Evolutionary conservation across 352 stramenopile species (phyloP), one percentile per base, ranked within the genome.

Genomic region (Phytophthora ohioensis): DNA sequence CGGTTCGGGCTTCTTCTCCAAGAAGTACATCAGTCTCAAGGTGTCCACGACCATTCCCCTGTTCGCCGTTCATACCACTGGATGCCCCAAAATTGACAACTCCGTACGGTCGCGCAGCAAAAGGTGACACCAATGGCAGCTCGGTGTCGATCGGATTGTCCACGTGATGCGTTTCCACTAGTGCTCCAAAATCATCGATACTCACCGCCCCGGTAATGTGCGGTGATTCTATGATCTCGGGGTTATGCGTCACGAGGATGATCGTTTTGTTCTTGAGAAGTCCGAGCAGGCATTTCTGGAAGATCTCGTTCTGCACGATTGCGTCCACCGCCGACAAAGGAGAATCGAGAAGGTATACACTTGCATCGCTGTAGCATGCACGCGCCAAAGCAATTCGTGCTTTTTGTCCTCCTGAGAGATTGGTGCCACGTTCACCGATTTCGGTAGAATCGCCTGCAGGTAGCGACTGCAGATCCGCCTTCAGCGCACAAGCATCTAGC

Each of bases 301-400:
- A 91, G 43, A 96, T 84, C 58, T 94, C 84, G 35, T 90, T 89
- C 49, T 88, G 84, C 9, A 94, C 85, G 42, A 91, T 80, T 5
- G 79, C 70, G 13, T 89, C 80, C 13, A 90, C 76, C 31, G 80
- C 78, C 10, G 78, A 66, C 9, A 81, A 66, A 15, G 79, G 75
- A 4, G 78, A 84, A 34, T 90, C 81, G 32, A 90, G 62, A 13
- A 90, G 66, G 34, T 68, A 82, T 5, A 92, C 48, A 36, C 62
- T 70, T 1, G 82, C 69, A 27, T 90, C 69, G 7, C 69, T 77
- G 64, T 94, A 94, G 57, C 78, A 88, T 55, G 82, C 80, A 4
- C 84, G 82, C 1, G 88, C 88, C 5, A 94, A 67, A 1, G 75
- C 79, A 15, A 94, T 78, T 21, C 88, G 75, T 2, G 76, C 65